Base-by-base conservation (phyloP, 2,329 filamentous ascomycete genomes). In the Neurospora crassa region DNA sequence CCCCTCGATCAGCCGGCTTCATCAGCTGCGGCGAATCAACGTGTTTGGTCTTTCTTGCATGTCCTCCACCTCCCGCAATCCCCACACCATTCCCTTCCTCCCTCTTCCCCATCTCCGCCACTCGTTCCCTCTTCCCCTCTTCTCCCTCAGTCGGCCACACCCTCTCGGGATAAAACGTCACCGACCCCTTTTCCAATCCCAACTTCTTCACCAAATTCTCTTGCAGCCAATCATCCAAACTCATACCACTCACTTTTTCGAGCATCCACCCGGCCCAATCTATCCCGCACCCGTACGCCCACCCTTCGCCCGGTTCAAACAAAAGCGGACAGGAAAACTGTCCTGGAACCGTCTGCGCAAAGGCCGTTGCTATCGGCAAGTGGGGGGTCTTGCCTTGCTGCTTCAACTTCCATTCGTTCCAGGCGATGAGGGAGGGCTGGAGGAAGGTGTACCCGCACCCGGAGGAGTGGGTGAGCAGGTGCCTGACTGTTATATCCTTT, bases 381-480 rank as follows among this genome's bases (percentile, higher is more conserved):
- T 73, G 72, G 10, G 69, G 67, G 1, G 42, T 40, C 10, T 40
- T 40, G 40, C 37, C 41, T 37, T 70, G 63, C 5, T 69, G 42
- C 37, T 8, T 16, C 2, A 8, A n/a, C 18, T n/a, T 67, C 67
- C 67, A 20, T 8, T 41, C n/a, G 8, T 14, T 10, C 59, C 68
- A 40, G 45, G 67, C 24, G 7, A n/a, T 40, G 3, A 75, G 68
- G 2, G 18, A 5, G 5, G 72, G 71, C 16, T 63, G n/a, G 20
- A 81, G 67, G 67, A 81, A 81, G 42, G 79, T 77, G 75, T 87
- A 87, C 5, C 74, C 75, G 0, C 79, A 73, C 1, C 85, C 85
- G 0, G 82, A 79, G 40, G 81, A 82, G 74, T 87, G 85, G 1
- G 82, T 83, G 5, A 87, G 79, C 2, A 87, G 79, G 47, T 83